Conservation (phyloP, 73 alveolate species). For the Effrenium voratum region DNA sequence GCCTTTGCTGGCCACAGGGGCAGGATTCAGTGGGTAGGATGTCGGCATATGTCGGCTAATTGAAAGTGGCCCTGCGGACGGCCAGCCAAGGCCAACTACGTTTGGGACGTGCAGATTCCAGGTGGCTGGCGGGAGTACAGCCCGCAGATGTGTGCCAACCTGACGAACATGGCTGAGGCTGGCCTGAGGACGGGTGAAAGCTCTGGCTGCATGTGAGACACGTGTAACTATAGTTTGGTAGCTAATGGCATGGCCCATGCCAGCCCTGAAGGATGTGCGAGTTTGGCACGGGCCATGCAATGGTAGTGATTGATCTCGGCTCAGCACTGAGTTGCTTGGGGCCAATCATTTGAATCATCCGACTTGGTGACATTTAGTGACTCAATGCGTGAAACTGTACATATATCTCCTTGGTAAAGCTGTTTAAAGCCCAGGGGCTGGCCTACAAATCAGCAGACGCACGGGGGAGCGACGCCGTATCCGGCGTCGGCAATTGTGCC, state of each 20-base stretch:
- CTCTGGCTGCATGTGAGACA: background rate
- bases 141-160: slow-evolving; percentile 41
- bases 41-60: too few relatives aligned
- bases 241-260: background rate
- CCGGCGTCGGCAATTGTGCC: slow-evolving; percentile 64
- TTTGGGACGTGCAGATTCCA: slow-evolving; percentile 77
- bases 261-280: slow-evolving; percentile 44
- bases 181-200: slow-evolving; percentile 55
- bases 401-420: background rate
- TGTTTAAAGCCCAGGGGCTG: background rate
- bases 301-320: slow-evolving; percentile 51
- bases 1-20: too few relatives aligned
- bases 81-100: slow-evolving; percentile 20
- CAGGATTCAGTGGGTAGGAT: too few relatives aligned
- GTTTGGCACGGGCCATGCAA: slow-evolving; percentile 30
- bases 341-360: background rate
- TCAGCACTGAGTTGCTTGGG: background rate
- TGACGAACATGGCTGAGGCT: slow-evolving; percentile 58
- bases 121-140: slow-evolving; percentile 51
- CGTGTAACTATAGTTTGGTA: background rate
- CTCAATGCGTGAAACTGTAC: background rate
- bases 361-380: background rate
- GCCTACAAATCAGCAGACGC: slow-evolving; percentile 60
- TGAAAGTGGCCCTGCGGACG: too few relatives aligned
- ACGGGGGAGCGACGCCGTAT: slow-evolving; percentile 65